Conservation (phyloP, 257 asterid species). For the Solanum pinnatisectum region DNA sequence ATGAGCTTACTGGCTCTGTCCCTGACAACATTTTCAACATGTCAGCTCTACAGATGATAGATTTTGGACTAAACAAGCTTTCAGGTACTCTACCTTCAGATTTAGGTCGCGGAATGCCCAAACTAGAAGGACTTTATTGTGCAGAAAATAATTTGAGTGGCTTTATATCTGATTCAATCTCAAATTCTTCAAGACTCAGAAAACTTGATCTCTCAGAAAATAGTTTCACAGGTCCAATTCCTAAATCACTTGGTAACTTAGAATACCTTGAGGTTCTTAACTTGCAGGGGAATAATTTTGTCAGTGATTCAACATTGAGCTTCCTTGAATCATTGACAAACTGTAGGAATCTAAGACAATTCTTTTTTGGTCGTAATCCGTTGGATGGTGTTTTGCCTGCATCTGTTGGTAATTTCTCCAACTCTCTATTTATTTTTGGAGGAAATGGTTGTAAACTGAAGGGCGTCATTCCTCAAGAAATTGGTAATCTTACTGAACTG, state of each 20-base stretch:
- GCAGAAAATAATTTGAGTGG: not conserved
- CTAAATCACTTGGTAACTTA: conserved; percentile 8
- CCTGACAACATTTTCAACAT: conserved; percentile 23
- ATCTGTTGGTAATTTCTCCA: not conserved
- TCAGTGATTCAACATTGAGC: not conserved
- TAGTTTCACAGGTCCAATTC: not conserved
- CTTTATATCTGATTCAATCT: conserved; percentile 7
- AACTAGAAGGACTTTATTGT: not conserved
- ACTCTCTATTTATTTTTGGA: not conserved
- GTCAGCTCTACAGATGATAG: not conserved
- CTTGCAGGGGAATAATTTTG: not conserved
- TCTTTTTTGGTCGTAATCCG: not conserved
- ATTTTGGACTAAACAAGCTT: too few relatives aligned
- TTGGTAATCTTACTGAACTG: too few relatives aligned
- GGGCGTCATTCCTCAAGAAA: not conserved
- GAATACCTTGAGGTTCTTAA: not conserved
- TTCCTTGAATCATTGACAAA: not conserved
- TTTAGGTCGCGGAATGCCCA: conserved; percentile 5
- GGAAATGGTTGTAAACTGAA: not conserved
- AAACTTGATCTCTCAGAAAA: not conserved
- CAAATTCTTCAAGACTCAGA: conserved; percentile 9
- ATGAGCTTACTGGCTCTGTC: not conserved
- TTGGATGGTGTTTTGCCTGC: not conserved
- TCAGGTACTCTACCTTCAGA: not conserved
- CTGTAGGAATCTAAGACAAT: too few relatives aligned